Evolutionary conservation across 2,329 filamentous ascomycete species (phyloP), one percentile per base, ranked within the genome.

Genomic region (Neopestalotiopsis rosae): DNA sequence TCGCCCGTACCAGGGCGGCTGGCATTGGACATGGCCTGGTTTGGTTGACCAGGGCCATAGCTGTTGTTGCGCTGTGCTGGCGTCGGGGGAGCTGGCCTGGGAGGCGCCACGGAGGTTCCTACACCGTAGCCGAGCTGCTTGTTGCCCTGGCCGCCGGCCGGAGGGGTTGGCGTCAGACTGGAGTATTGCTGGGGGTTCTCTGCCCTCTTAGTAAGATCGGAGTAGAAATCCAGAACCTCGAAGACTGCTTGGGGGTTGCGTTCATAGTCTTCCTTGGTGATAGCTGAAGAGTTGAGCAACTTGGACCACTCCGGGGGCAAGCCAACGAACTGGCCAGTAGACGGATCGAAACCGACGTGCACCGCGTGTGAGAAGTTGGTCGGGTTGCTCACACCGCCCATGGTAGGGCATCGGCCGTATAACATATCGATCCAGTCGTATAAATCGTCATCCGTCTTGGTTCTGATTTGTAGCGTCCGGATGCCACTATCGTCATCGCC

Each of bases 381-480:
- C 5, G 96, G 96, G 81, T 98, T 98, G 83, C 95, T 98, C 68
- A 99, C 96, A 74, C 96, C 96, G 71, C 96, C 95, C 94, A 98
- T 97, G 71, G 94, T 95, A 20, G 96, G 96, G 80, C 95, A 98
- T 72, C 95, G 92, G 75, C 95, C 94, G 79, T 98, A 98, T 73
- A 99, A 97, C 79, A 95, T 94, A 81, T 99, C 96, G 76, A 98
- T 97, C 96, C 96, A 99, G 76, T 97, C 94, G 81, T 99, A 99
- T 67, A 99, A 90, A 74, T 99, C 96, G 77, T 97, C 95, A 77
- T 99, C 96, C 68, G 91, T 92, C 82, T 98, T 97, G 75, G 98
- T 94, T 79, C 93, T 94, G 80, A 97, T 96, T 72, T 96, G 94
- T 66, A 98, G 89, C 3, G 94, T 93, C 79, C 93, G 94, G 69